Conservation (phyloP, 768 basidiomycete genomes). For the Lactifluus volemus region DNA sequence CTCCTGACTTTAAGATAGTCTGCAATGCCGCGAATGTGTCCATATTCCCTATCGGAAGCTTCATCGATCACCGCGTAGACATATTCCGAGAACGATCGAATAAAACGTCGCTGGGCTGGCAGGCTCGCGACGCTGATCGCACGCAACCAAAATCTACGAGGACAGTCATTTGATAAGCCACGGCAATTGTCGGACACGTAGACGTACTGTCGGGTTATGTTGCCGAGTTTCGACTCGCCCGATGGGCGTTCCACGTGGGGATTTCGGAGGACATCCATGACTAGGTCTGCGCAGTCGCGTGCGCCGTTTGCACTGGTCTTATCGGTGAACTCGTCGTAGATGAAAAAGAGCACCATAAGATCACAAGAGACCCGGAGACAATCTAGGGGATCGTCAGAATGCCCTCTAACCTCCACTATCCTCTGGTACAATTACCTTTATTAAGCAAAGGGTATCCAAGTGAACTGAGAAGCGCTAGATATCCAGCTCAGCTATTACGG, state of each 20-base stretch:
- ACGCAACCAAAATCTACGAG: constrained; percentile 29
- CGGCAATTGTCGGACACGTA: not conserved
- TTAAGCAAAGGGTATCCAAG: constrained; percentile 29
- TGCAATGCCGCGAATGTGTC: constrained; percentile 30
- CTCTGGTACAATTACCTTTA: constrained; percentile 25
- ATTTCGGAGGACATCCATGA: constrained; percentile 34
- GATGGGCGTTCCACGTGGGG: constrained; percentile 29
- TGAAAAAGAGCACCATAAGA: constrained; percentile 42
- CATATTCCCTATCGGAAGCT: constrained; percentile 31
- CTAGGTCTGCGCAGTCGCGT: constrained; percentile 26
- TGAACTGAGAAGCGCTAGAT: constrained; percentile 32
- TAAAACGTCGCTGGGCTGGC: constrained; percentile 28
- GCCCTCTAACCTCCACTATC: not conserved
- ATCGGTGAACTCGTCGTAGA: constrained; percentile 46
- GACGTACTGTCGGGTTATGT: constrained; percentile 36
- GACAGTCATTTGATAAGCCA: not conserved
- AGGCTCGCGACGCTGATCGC: constrained; percentile 22
- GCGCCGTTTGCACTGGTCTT: constrained; percentile 27
- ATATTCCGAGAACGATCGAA: constrained; percentile 31
- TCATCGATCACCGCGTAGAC: constrained; percentile 33
- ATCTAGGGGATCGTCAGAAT: constrained; percentile 15
- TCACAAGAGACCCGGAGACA: constrained; percentile 35
- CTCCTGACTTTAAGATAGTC: constrained; percentile 34
- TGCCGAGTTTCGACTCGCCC: constrained; percentile 34
- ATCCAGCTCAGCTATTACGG: not conserved